Evolutionary conservation across 2,329 filamentous ascomycete species (phyloP), one percentile per base, ranked within the genome.

Genomic region (Monosporascus ibericus): DNA sequence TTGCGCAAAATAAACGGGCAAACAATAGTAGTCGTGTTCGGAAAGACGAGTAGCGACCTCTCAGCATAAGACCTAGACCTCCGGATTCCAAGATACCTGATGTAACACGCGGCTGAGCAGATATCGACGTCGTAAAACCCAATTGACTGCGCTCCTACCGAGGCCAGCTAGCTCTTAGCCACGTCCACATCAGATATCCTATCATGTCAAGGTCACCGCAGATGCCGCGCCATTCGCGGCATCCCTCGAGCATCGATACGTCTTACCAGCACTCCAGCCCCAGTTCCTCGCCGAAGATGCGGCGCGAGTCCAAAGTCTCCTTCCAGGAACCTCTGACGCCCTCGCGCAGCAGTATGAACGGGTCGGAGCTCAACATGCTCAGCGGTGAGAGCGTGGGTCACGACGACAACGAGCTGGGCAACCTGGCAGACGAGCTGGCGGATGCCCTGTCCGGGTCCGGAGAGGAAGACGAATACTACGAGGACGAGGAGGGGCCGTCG

Each of bases 391-490:
- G 69, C 38, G 68, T 68, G 46, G 71, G 68, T 24, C 66, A 67
- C 3, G 72, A 71, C 42, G 72, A 72, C 48, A 82, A 82, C 55
- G 85, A 86, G 8, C 74, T 90, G 56, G 89, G 88, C 34, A 92
- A 90, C 60, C 70, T 94, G 48, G 89, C 89, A 2, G 89, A 92
- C 68, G 89, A 94, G 69, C 74, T 94, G 47, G 89, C 86, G 1
- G 87, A 88, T 63, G 84, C 85, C 4, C 82, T 87, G 67, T 83
- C 81, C 44, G 84, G 83, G 36, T 86, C 83, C 8, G 82, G 80
- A 52, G 84, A 82, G 40, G 77, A 74, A n/a, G 79, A 77, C 20
- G 76, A 79, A 36, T 74, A 76, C 53, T 72, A 75, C 36, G 73
- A 78, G 44, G 74, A 77, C 20, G 68, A 68, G 48, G 58, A 63